phyloP scores from a whole-genome alignment of 148 eudicot species.

The Drosera capensis region DNA sequence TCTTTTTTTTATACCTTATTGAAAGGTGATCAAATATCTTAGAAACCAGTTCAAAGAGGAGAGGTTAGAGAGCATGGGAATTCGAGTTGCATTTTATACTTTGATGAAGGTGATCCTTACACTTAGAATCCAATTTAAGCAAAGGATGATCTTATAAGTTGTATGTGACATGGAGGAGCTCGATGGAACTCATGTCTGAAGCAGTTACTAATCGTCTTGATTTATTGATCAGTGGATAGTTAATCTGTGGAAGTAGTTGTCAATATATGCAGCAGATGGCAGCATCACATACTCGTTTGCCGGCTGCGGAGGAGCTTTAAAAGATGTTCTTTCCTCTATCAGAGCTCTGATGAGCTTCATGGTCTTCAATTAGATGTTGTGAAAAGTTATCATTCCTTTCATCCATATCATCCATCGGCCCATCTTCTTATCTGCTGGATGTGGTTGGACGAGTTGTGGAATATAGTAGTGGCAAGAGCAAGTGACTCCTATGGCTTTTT shows the following conservation, averaged over 20 bases:
- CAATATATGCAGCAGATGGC: background rate
- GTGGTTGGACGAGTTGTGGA: constrained; percentile 19
- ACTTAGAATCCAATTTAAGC: no score
- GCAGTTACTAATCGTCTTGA: no score
- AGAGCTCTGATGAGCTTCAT: constrained; percentile 14
- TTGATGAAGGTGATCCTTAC: constrained; percentile 12
- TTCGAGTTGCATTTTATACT: constrained; percentile 16
- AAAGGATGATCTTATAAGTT: constrained; percentile 6
- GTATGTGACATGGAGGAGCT: constrained; percentile 5
- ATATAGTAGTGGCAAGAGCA: constrained; percentile 24
- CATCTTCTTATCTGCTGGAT: constrained; percentile 24
- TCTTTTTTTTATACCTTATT: constrained; percentile 18
- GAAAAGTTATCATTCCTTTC: constrained; percentile 8
- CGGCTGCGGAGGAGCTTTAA: constrained; percentile 25
- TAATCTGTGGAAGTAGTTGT: background rate
- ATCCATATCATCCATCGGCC: constrained; percentile 11
- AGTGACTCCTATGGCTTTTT: constrained; percentile 28
- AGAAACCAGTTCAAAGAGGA: constrained; percentile 13
- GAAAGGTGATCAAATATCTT: constrained; percentile 24
- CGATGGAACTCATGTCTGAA: no score
- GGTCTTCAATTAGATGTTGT: constrained; percentile 13
- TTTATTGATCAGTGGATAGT: no score
- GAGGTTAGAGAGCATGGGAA: no score
- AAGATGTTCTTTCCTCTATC: constrained; percentile 10
- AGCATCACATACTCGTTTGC: constrained; percentile 10